Percentiles rank a stretch among this genome's conserved stretches.
phyloP scores from a whole-genome alignment of 2,329 filamentous ascomycete genomes.

The Epichloe sibirici region DNA sequence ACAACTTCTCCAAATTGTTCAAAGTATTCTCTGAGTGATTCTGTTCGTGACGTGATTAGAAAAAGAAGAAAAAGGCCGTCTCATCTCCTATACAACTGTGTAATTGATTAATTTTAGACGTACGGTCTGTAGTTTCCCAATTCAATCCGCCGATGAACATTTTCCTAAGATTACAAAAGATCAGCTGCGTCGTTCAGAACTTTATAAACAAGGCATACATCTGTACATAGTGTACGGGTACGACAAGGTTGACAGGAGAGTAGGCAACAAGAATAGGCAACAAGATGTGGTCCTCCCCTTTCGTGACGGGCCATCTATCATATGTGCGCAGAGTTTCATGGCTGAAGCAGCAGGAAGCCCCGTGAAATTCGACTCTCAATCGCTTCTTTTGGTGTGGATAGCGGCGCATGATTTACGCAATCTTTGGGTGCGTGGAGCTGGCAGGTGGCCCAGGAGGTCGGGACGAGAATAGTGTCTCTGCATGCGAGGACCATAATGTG shows the following conservation, averaged over 20 bases:
- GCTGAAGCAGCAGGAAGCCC: not conserved
- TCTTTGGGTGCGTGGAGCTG: not conserved
- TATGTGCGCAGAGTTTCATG: not conserved
- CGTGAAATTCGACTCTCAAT: not conserved
- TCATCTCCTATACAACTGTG: not conserved
- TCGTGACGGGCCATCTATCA: not conserved
- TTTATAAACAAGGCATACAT: not conserved
- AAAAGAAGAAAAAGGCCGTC: conserved; percentile 7
- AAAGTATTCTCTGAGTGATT: conserved; percentile 94
- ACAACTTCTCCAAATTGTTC: conserved; percentile 94
- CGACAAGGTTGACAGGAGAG: not conserved
- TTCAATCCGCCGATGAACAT: conserved; percentile 99
- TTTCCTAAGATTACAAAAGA: conserved; percentile 49
- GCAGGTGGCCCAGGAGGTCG: not conserved
- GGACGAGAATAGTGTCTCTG: not conserved
- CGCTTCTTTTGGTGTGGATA: not conserved
- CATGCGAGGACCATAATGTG: not conserved
- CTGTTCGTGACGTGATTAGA: conserved; percentile 32
- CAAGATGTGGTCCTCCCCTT: not conserved
- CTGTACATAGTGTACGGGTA: not conserved
- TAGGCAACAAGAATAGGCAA: not conserved
- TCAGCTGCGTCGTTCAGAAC: not conserved
- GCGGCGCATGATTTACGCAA: not conserved
- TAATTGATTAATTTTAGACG: conserved; percentile 24
- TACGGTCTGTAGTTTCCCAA: conserved; percentile 98